Evolutionary conservation across 2,329 filamentous ascomycete species (phyloP).

Genomic region (Phyllosticta citriasiana): DNA sequence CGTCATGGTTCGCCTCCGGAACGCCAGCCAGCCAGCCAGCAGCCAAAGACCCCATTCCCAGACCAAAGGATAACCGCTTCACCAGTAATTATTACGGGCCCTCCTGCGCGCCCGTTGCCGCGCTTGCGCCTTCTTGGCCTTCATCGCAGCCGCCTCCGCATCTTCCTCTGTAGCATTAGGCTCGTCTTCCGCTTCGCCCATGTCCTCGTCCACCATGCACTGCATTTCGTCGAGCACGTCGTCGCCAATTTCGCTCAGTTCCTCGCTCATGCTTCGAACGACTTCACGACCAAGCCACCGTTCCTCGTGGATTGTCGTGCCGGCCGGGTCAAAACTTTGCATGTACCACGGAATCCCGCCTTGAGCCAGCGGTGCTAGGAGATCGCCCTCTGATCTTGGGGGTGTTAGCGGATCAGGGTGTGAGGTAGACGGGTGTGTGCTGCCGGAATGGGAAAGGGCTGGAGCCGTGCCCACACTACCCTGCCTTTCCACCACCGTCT

Average conservation of each 20-base stretch:
- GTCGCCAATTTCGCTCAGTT: slow-evolving; percentile 84
- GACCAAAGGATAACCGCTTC: not conserved
- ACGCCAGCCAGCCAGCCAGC: not conserved
- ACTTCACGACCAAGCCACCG: slow-evolving; percentile 64
- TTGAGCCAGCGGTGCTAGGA: slow-evolving; percentile 33
- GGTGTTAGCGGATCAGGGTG: slow-evolving; percentile 51
- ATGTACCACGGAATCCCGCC: slow-evolving; percentile 88
- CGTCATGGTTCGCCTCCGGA: slow-evolving; percentile 1
- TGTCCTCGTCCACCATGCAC: slow-evolving; percentile 21
- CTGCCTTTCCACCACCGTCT: slow-evolving; percentile 12
- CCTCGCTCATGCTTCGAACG: slow-evolving; percentile 67
- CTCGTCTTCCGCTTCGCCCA: slow-evolving; percentile 15
- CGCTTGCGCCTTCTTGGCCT: slow-evolving; percentile 17
- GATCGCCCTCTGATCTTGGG: slow-evolving; percentile 46
- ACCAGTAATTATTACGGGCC: slow-evolving; percentile 14
- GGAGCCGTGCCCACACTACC: slow-evolving; percentile 13
- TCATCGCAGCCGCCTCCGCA: not conserved
- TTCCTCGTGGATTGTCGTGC: slow-evolving; percentile 68
- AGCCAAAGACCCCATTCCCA: not conserved
- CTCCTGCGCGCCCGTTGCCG: slow-evolving; percentile 21
- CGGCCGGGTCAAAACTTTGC: slow-evolving; percentile 65
- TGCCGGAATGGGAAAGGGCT: slow-evolving; percentile 17
- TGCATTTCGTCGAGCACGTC: slow-evolving; percentile 61
- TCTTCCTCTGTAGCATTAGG: slow-evolving; percentile 17
- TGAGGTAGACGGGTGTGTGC: slow-evolving; percentile 31